phyloP scores from a whole-genome alignment of 1,284 basidiomycete genomes.

The Cutaneotrichosporon sp. region DNA sequence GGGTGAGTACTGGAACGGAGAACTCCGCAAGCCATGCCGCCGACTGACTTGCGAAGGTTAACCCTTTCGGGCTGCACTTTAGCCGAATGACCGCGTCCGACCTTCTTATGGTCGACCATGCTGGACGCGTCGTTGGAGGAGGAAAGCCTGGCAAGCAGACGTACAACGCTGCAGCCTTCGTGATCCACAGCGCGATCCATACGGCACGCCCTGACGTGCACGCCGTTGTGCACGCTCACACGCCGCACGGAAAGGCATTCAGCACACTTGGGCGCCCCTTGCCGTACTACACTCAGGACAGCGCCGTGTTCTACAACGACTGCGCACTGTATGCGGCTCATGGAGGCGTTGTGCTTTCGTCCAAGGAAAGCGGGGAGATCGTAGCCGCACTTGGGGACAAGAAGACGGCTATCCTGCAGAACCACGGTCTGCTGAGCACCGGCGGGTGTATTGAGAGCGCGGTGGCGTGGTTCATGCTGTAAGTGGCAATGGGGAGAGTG shows the following conservation, averaged over 20 bases:
- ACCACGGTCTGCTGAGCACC: constrained; percentile 36
- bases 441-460: constrained; percentile 27
- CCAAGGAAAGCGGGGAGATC: constrained; percentile 46
- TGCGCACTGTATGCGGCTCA: constrained; percentile 39
- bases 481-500: too few species aligned
- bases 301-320: constrained; percentile 36
- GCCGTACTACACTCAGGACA: constrained; percentile 11
- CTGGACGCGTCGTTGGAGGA: constrained; percentile 53
- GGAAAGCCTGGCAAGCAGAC: constrained; percentile 37
- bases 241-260: constrained; percentile 60
- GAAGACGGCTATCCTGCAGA: constrained; percentile 42
- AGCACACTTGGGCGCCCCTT: constrained; percentile 57
- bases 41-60: too few species aligned
- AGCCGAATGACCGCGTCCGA: constrained; percentile 52
- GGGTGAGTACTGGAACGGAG: too few species aligned
- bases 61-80: constrained; percentile 52
- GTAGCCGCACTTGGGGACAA: constrained; percentile 44
- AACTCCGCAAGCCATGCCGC: too few species aligned
- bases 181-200: constrained; percentile 58
- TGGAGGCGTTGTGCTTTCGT: constrained; percentile 48
- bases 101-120: constrained; percentile 54
- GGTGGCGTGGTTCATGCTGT: constrained; percentile 31
- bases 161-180: constrained; percentile 53
- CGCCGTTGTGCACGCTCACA: constrained; percentile 63
- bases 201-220: constrained; percentile 58